These are phyloP conservation scores for Boletus rufocinnamomeus DNA, from an alignment of 768 basidiomycete species.

Conservation along the genomic window DNA sequence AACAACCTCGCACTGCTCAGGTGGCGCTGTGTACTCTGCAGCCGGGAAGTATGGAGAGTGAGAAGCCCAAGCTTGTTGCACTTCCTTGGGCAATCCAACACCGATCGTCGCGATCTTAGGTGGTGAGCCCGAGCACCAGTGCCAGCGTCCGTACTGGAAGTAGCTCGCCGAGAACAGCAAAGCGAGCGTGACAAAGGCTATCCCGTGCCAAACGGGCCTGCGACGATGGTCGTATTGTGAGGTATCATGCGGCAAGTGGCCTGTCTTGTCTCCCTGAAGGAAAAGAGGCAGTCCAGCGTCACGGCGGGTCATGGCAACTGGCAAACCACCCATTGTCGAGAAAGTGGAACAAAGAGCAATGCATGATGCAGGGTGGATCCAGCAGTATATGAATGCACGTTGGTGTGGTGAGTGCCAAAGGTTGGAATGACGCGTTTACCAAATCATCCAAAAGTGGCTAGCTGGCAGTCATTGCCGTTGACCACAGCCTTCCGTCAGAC, in stretches of 20 bases:
- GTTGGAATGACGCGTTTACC: slow-evolving; percentile 7
- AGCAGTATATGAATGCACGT: slow-evolving; percentile 26
- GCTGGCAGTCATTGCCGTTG: not conserved
- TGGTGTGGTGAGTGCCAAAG: slow-evolving; percentile 17
- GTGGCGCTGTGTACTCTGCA: slow-evolving; percentile 47
- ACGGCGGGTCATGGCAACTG: not conserved
- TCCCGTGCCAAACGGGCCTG: slow-evolving; percentile 2
- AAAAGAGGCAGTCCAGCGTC: slow-evolving; percentile 14
- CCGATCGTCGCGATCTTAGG: not conserved
- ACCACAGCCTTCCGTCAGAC: not conserved
- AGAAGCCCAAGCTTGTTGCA: slow-evolving; percentile 52
- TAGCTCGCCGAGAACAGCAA: slow-evolving; percentile 20
- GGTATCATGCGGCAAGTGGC: not conserved
- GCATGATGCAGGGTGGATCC: not conserved
- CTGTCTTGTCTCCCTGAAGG: slow-evolving; percentile 8
- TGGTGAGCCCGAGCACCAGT: not conserved
- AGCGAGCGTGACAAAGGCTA: slow-evolving; percentile 16
- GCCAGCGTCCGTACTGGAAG: slow-evolving; percentile 15
- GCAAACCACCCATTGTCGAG: not conserved
- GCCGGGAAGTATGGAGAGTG: slow-evolving; percentile 63
- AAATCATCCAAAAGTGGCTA: slow-evolving; percentile 11
- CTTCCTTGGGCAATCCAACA: slow-evolving; percentile 20
- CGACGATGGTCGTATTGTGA: not conserved
- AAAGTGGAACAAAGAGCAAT: slow-evolving; percentile 10
- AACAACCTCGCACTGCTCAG: slow-evolving; percentile 50